These are phyloP conservation scores for Colletotrichum gloeosporioides DNA, from an alignment of 2,329 filamentous ascomycete genomes.

Conservation along the genomic window DNA sequence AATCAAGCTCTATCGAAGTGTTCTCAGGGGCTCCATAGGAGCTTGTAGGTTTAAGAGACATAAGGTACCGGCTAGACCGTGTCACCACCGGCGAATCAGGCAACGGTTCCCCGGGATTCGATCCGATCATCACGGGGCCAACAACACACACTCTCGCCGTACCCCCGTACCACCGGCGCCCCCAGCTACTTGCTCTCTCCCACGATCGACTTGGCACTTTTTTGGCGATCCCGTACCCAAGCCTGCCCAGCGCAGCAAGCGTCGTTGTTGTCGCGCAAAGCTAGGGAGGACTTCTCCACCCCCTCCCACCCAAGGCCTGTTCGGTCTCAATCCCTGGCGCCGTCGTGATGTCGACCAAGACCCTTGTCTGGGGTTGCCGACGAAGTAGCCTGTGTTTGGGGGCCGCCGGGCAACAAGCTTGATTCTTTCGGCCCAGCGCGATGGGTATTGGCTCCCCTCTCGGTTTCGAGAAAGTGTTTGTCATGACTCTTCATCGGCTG, in stretches of 20 bases:
- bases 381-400: background rate
- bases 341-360: slow-evolving; percentile 17
- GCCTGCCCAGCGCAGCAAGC: background rate
- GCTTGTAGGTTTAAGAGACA: background rate
- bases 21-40: background rate
- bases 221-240: background rate
- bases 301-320: background rate
- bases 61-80: background rate
- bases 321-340: slow-evolving; percentile 2
- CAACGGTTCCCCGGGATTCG: background rate
- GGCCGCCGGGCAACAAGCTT: slow-evolving; percentile 4
- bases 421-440: background rate
- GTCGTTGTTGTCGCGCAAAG: background rate
- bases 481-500: background rate
- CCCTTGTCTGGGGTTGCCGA: slow-evolving; percentile 3
- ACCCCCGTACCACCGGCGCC: background rate
- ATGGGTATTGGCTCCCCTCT: background rate
- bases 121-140: background rate
- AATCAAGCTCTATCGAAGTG: background rate
- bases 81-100: background rate
- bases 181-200: background rate
- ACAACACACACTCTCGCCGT: background rate
- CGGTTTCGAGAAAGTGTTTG: background rate
- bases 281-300: slow-evolving; percentile 1
- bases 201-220: slow-evolving; percentile 12